Percentiles rank a stretch among this genome's conserved stretches.
Evolutionary conservation across 2,329 filamentous ascomycete genomes (phyloP).

Genomic region (Teratosphaeria viscida): DNA sequence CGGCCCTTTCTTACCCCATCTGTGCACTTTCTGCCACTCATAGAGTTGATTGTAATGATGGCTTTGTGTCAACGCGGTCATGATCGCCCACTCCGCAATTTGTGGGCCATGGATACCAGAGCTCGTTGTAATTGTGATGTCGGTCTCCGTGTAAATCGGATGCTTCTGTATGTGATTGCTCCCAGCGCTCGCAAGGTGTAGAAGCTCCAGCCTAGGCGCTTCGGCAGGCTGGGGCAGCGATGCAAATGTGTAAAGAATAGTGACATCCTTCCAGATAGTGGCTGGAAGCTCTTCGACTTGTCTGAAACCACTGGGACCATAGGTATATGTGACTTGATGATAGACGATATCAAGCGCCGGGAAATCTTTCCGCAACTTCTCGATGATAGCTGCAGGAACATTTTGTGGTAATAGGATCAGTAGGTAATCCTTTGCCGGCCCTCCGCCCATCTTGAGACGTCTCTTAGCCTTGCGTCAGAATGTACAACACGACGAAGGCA

Average conservation of each 20-base stretch:
- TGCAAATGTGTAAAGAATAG: conserved; percentile 39
- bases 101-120: conserved; percentile 52
- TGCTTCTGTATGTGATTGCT: conserved; percentile 44
- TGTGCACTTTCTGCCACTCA: conserved; percentile 46
- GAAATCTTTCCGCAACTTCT: conserved; percentile 31
- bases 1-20: conserved; percentile 37
- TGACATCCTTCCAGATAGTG: conserved; percentile 33
- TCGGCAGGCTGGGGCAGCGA: conserved; percentile 32
- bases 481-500: background rate
- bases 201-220: conserved; percentile 35
- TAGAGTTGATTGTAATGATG: conserved; percentile 46
- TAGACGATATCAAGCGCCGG: conserved; percentile 38
- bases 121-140: conserved; percentile 45
- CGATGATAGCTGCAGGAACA: conserved; percentile 29
- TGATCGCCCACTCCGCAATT: conserved; percentile 56
- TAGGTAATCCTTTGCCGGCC: conserved; percentile 24
- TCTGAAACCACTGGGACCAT: conserved; percentile 4
- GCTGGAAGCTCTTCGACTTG: conserved; percentile 6
- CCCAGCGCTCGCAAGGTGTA: conserved; percentile 50
- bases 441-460: conserved; percentile 23
- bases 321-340: conserved; percentile 19
- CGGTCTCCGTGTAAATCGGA: conserved; percentile 42
- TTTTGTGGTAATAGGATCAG: conserved; percentile 23
- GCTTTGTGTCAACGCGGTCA: conserved; percentile 50
- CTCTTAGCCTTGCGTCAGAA: background rate